Base-by-base conservation (phyloP, 2,329 filamentous ascomycete species). In the Aspergillus sp. region DNA sequence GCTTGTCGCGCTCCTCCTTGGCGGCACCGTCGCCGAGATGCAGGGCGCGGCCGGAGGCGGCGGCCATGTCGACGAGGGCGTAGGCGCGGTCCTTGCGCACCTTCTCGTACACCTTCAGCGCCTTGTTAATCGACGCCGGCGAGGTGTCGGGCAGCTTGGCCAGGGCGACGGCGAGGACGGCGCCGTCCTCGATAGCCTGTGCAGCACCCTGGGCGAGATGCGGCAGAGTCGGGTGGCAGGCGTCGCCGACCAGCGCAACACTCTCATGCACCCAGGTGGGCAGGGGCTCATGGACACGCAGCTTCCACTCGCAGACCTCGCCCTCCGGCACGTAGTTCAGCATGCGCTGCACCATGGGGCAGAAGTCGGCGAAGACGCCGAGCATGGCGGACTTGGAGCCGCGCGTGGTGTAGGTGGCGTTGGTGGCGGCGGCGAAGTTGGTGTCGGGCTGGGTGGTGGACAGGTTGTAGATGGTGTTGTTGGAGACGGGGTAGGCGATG, bases 291-390 rank as follows among this genome's bases (percentile, higher is more conserved):
- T 87, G 83, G 4, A 83, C 80, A 21, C 83, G 74, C 42, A 88
- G 71, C 58, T 83, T 84, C 82, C 85, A 88, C 65, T 88, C 84
- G 58, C 84, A 82, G 4, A 88, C 79, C 57, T 85, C 83, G n/a
- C 83, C 84, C 43, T 84, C 80, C 0, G 83, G 83, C 0, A 86
- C 84, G 14, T 84, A 72, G 54, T 83, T 73, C 13, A 88, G 73
- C 79, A 87, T 81, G 19, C 78, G 76, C 55, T 80, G 79, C 2
- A 88, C 77, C 64, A 80, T 78, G 1, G 84, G 83, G 52, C 81
- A 85, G 64, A 86, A 88, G 52, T 82, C 81, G 1, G 66, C 67
- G 61, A 81, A 88, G 0, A 84, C 79, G 1, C 76, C 65, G 57
- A 87, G 63, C 83, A 88, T 87, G 11, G 78, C 78, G 45, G 75